Evolutionary conservation across 345 rosid genomes (phyloP), one percentile per base, ranked within the genome.

Genomic region (Turnera subulata): DNA sequence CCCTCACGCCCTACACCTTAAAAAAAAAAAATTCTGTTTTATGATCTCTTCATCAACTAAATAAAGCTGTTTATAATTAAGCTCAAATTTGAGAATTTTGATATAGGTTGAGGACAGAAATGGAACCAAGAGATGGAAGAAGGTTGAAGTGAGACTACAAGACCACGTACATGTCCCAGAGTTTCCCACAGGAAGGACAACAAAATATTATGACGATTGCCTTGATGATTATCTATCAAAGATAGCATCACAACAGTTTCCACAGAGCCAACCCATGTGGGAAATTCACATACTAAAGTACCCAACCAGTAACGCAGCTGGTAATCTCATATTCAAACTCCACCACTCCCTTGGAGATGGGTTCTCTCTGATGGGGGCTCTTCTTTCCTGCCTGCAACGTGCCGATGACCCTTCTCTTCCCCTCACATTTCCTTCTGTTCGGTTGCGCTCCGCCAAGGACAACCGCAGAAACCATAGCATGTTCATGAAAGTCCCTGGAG

Each of bases 301-400:
- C 56, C 78, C 81, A 0, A 73, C 81, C 11, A 68, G 53, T 32
- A 49, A 60, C 25, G 76, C 83, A 22, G 74, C 79, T 11, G 81
- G 78, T 0, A 71, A 44, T 38, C 0, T 66, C 0, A 60, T 82
- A 6, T 80, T 82, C 81, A 82, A 80, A 78, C 72, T 82, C n/a
- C 84, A 82, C 55, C 88, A 82, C 54, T 70, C 88, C 0, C 79
- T 82, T n/a, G 88, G 85, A 0, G 88, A 82, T 47, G 84, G 88
- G 11, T 80, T 53, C 29, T 73, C 80, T 58, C 68, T 82, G 11
- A 78, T 82, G 83, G 78, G 80, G 1, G 83, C 83, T 48, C 80
- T 82, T 5, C 74, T 82, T 53, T 80, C 88, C 46, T 77, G 79
- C 29, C 62, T 82, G 2, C 74, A 77, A 58, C 68, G 84, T 38